phyloP scores from a whole-genome alignment of 2,329 filamentous ascomycete species.

The Sporothrix pseudoabietina region DNA sequence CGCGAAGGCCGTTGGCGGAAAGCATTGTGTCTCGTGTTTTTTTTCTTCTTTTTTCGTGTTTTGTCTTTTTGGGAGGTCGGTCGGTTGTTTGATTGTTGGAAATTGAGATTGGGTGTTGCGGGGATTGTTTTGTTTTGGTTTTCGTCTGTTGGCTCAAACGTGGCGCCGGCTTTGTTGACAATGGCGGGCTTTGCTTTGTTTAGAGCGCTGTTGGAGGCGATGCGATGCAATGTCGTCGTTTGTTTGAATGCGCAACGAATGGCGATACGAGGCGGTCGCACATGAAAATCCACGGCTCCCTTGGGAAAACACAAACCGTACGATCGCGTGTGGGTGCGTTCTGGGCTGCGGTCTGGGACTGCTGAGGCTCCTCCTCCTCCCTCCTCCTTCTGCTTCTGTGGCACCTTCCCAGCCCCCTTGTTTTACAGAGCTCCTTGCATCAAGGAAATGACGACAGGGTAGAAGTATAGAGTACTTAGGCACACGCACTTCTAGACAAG shows the following conservation, averaged over 20 bases:
- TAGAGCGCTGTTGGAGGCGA: not conserved
- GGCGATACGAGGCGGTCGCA: slow-evolving; percentile 9
- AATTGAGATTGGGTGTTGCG: not conserved
- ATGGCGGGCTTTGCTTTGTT: not conserved
- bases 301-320: slow-evolving; percentile 6
- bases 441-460: slow-evolving; percentile 6
- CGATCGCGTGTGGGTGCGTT: slow-evolving; percentile 23
- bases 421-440: slow-evolving; percentile 28
- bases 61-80: not conserved
- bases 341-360: not conserved
- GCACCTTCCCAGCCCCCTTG: slow-evolving; percentile 29
- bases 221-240: slow-evolving; percentile 3
- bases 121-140: not conserved
- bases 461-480: not conserved
- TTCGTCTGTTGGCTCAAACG: not conserved
- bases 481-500: not conserved
- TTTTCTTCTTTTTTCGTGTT: too few species aligned
- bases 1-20: slow-evolving; percentile 4
- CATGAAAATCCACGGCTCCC: not conserved
- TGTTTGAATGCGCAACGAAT: slow-evolving; percentile 4
- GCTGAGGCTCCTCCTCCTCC: not conserved
- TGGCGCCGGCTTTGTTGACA: not conserved
- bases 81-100: not conserved
- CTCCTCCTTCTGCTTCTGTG: not conserved
- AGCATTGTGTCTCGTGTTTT: not conserved